Evolutionary conservation across 805 yeast genomes (phyloP), one percentile per base, ranked within the genome.

Genomic region (Starmerella powellii): DNA sequence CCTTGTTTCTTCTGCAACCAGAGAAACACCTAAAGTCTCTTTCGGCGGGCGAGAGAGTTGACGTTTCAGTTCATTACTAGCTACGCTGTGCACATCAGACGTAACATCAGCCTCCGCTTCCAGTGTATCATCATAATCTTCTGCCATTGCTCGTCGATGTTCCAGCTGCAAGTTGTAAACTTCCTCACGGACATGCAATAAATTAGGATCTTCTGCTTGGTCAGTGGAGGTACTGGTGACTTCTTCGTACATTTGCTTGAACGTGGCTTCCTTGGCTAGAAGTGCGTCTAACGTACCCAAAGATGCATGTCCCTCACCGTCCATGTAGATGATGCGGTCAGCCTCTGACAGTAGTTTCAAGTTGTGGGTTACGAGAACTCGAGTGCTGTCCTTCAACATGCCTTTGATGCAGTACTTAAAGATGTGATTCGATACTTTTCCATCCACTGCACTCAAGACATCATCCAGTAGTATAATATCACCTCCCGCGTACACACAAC

Each of bases 391-490:
- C 31, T 63, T 61, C 45, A 85, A 56, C 21, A 74, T 46, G 0
- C 82, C 86, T 46, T 71, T 49, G 34, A 84, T 59, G 60, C 94
- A 84, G 31, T 73, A 64, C 24, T 74, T 72, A 71, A 84, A 72
- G 38, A 84, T 80, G 51, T 77, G 82, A 41, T 72, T 74, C 13
- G 93, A 91, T 19, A 84, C 94, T 54, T 81, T 74, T 10, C 93
- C 82, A 63, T 85, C 94, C 13, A 84, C 94, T 2, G 95, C 94
- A 64, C 85, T 76, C 45, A 85, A 65, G 8, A 83, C 86, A 58
- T 84, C 95, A 56, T 84, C 94, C 42, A 84, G 62, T 37, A 84
- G 59, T 12, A 81, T 64, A 31, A 81, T 72, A 48, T 80, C 85
- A 16, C 71, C 66, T 31, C 72, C 68, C 17, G 74, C 71, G 53